phyloP scores from a whole-genome alignment of 441 rosid species.

The Dalechampia spathulata region DNA sequence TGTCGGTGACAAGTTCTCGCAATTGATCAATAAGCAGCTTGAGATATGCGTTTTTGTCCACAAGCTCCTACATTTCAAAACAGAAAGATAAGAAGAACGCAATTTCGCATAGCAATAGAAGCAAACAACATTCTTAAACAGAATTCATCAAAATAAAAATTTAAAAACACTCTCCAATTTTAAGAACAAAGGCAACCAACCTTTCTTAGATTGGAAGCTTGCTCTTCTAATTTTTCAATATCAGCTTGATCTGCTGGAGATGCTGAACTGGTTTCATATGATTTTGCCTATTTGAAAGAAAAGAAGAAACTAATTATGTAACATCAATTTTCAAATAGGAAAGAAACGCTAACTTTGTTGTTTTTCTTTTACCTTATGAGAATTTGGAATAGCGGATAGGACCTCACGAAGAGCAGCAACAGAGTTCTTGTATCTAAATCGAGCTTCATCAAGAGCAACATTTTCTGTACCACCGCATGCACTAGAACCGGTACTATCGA shows the following conservation, averaged over 20 bases:
- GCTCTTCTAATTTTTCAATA: slow-evolving; percentile 60
- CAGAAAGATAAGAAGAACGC: neutral
- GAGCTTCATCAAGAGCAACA: slow-evolving; percentile 57
- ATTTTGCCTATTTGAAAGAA: slow-evolving; percentile 36
- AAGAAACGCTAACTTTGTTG: too few species aligned
- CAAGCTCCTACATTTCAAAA: slow-evolving; percentile 72
- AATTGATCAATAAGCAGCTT: slow-evolving; percentile 75
- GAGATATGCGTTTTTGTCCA: slow-evolving; percentile 53
- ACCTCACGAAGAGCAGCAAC: slow-evolving; percentile 63
- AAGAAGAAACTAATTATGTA: too few species aligned
- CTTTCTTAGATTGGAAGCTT: slow-evolving; percentile 60
- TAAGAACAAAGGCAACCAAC: slow-evolving; percentile 17
- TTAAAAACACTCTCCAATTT: too few species aligned
- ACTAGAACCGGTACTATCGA: slow-evolving; percentile 21
- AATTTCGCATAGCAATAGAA: slow-evolving; percentile 7
- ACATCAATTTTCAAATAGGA: too few species aligned
- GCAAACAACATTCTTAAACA: neutral
- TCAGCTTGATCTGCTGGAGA: slow-evolving; percentile 51
- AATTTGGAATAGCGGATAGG: slow-evolving; percentile 50
- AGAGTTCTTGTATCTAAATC: slow-evolving; percentile 50
- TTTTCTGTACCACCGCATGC: slow-evolving; percentile 18
- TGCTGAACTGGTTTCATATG: slow-evolving; percentile 36
- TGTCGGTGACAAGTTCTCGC: slow-evolving; percentile 63
- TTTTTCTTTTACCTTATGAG: slow-evolving; percentile 39
- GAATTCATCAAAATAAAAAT: too few species aligned